Evolutionary conservation across 2,329 filamentous ascomycete species (phyloP), one percentile per base, ranked within the genome.

Genomic region (Epichloe hybrida): DNA sequence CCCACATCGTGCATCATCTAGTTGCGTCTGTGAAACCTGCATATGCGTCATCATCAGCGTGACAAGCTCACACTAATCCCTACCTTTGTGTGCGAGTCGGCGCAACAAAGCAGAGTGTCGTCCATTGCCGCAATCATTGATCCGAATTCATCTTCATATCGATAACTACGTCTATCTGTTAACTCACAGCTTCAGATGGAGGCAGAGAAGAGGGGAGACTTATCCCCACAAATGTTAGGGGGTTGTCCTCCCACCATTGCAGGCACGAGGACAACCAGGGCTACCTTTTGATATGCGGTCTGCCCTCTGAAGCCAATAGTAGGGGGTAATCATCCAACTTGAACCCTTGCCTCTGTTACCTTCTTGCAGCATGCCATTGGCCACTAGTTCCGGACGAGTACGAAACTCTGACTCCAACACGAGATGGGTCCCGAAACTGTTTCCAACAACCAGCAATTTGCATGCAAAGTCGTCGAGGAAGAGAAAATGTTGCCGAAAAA

Each of bases 321-420:
- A 31, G 31, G n/a, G 12, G 20, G 21, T 7, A 17, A 48, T 38
- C 44, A 23, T 43, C 21, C 38, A 11, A 21, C 27, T 37, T 20
- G 13, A 31, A 36, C 20, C 17, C 36, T 46, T 4, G 7, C 27
- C 38, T 38, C 39, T 39, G 21, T 21, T 31, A 35, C 31, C 37
- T 39, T 35, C 15, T 27, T 23, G 27, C 41, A 37, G 17, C 12
- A 46, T 46, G 23, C 52, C 53, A 50, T 52, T 48, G 45, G 52
- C 50, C 50, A 51, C 53, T 58, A 61, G 45, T 49, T 55, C 72
- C 77, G 72, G 87, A 91, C 86, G 90, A 91, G 88, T 78, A 76
- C 87, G 73, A 88, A 82, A 74, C 88, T 89, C 88, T 94, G 88
- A 94, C 83, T 73, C 86, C 86, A 88, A 89, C 86, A 79, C 83